phyloP scores from a whole-genome alignment of 257 asterid species.

The Leonotis leonurus region DNA sequence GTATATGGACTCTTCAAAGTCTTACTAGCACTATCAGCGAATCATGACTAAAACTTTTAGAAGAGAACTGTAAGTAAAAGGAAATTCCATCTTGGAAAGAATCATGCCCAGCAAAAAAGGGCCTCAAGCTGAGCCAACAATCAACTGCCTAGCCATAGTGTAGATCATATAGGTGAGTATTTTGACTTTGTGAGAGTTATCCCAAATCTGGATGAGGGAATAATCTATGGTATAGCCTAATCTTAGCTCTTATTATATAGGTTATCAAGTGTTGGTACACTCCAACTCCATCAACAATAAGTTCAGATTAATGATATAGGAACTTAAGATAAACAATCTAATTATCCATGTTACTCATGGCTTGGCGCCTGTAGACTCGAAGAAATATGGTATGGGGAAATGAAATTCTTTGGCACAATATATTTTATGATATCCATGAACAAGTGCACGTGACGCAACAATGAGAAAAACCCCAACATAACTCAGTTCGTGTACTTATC shows the following conservation, averaged over 20 bases:
- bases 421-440: not conserved
- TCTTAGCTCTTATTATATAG: too few relatives aligned
- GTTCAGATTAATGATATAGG: not conserved
- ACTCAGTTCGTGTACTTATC: not conserved
- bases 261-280: not conserved
- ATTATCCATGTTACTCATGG: not conserved
- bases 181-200: too few relatives aligned
- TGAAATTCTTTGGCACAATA: not conserved
- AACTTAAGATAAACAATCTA: not conserved
- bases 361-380: not conserved
- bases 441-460: not conserved
- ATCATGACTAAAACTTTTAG: not conserved
- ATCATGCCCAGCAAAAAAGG: not conserved
- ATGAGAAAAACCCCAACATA: not conserved
- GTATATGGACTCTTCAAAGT: not conserved
- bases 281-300: not conserved
- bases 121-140: not conserved
- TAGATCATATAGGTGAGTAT: too few relatives aligned
- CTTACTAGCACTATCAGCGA: not conserved
- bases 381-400: not conserved
- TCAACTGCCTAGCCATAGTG: not conserved
- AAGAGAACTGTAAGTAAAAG: not conserved
- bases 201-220: too few relatives aligned
- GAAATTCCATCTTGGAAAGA: not conserved
- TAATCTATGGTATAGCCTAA: too few relatives aligned